Evolutionary conservation across 2,329 filamentous ascomycete genomes (phyloP), one percentile per base, ranked within the genome.

Genomic region (Diaporthe batatas): DNA sequence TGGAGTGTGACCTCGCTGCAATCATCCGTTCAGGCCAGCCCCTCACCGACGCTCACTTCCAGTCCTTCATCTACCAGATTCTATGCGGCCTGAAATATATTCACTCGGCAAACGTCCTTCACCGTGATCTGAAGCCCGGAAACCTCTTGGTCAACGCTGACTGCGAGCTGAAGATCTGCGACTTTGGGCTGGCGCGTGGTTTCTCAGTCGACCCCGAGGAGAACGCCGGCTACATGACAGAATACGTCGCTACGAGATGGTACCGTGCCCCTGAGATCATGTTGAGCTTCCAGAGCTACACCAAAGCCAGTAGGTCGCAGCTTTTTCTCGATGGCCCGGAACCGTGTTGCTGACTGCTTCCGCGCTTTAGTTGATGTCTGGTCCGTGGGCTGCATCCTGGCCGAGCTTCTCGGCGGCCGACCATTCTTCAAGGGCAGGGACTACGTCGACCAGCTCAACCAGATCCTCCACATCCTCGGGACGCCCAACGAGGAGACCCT

Each of bases 41-140:
- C 62, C 88, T 99, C 81, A 99, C 96, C 80, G 96, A 99, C 81
- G 96, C 96, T 71, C 96, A 99, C 84, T 99, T 99, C 87, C 96
- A 99, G 85, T 98, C 96, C 68, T 99, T 99, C 86, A 98, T 99
- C 85, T 99, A 99, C 87, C 96, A 99, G 88, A 99, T 99, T 77
- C 92, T 99, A 7, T 98, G 96, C 82, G 96, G 96, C 76, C 89
- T 99, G 78, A 99, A 99, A 88, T 99, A 98, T 84, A 98, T 99
- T 77, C 96, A 99, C 87, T 98, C 96, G 29, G 96, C 96, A 78
- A 98, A 98, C 80, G 96, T 99, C 68, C 88, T 99, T 77, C 96
- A 99, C 83, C 93, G 96, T 82, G 96, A 99, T 83, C 85, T 99
- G 81, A 99, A 99, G 86, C 96, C 96, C 47, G 96, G 96, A 73